Percentiles rank a stretch among this genome's conserved stretches.
These are phyloP conservation scores for Sporothrix protearum DNA, from an alignment of 2,329 filamentous ascomycete species.

Conservation along the genomic window DNA sequence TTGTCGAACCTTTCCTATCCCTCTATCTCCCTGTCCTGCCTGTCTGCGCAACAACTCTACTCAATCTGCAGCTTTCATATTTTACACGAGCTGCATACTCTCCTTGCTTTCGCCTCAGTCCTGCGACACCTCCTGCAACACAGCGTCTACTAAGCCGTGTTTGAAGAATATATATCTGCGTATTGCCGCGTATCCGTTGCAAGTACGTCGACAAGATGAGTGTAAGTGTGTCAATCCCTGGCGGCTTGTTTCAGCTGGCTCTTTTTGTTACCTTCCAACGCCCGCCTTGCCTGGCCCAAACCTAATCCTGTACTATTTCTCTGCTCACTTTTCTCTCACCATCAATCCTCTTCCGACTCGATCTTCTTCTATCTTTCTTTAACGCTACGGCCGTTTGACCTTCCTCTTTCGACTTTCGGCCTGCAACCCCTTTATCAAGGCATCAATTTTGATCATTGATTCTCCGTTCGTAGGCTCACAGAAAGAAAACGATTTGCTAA, in stretches of 20 bases:
- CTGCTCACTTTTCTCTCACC: not conserved
- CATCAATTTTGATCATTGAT: not conserved
- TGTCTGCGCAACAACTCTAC: not conserved
- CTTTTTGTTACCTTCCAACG: not conserved
- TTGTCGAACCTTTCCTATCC: not conserved
- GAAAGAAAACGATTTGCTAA: conserved; percentile 33
- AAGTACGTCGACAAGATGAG: conserved; percentile 20
- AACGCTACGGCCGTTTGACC: not conserved
- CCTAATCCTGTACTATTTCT: not conserved
- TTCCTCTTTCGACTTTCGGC: not conserved
- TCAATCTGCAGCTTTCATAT: conserved; percentile 3
- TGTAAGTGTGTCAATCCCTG: conserved; percentile 24
- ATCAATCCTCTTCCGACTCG: not conserved
- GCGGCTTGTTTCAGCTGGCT: conserved; percentile 17
- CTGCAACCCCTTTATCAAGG: not conserved
- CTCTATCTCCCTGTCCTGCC: not conserved
- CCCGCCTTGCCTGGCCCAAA: not conserved
- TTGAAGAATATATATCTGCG: not conserved
- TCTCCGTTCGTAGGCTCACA: no score
- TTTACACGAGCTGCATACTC: not conserved
- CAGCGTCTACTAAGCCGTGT: not conserved
- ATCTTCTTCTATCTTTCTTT: not conserved
- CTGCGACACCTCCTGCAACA: conserved; percentile 22
- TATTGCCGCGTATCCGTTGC: not conserved
- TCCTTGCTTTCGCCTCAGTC: not conserved